Conservation (phyloP, 192 early-diverging fungal species). For the Physocladia obscura region DNA sequence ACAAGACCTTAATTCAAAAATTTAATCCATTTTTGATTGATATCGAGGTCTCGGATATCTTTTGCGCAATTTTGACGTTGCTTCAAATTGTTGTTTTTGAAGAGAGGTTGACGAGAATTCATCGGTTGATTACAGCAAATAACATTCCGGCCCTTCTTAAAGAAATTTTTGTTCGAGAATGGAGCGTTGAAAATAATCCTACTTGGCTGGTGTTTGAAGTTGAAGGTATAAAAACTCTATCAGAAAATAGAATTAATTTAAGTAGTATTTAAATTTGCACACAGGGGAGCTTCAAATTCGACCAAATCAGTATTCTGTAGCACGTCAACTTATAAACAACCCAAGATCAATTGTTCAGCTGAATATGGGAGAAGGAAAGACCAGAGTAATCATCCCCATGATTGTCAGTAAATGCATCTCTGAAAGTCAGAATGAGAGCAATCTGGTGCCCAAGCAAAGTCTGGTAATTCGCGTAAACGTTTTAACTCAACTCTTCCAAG, state of each 20-base stretch:
- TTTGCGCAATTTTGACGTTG: neutral
- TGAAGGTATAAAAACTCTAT: no score
- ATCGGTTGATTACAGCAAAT: neutral
- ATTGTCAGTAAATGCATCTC: neutral
- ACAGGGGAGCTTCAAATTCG: conserved; percentile 6
- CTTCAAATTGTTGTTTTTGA: neutral
- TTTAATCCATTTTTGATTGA: conserved; percentile 6
- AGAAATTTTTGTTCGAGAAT: neutral
- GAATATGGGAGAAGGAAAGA: conserved; percentile 12
- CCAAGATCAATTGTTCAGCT: neutral
- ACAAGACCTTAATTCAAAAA: neutral
- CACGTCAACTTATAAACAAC: neutral
- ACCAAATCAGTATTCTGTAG: neutral
- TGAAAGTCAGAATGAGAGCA: no score
- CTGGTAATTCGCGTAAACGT: neutral
- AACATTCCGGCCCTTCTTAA: neutral
- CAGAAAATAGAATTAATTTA: no score
- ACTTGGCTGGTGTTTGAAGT: conserved; percentile 14
- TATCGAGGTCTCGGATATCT: neutral
- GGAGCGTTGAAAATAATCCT: neutral
- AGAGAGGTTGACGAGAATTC: neutral
- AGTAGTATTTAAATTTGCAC: neutral
- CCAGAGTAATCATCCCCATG: conserved; percentile 12
- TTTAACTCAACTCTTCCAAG: neutral
- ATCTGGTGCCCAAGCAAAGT: no score